Base-by-base conservation (phyloP, 192 early-diverging fungal genomes). In the Ambispora gerdemannii region DNA sequence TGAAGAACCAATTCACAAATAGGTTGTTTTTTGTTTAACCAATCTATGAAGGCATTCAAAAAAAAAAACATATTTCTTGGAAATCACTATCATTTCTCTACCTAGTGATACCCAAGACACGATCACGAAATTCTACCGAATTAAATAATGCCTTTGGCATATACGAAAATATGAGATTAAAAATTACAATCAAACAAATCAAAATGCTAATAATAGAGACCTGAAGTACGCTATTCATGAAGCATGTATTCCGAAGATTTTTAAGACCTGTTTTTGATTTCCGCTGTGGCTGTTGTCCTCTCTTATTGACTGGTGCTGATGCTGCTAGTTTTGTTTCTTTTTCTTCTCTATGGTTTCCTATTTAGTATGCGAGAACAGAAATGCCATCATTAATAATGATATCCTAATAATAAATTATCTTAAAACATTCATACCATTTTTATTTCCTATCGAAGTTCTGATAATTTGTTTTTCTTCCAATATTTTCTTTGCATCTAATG, bases 221-320 rank as follows among this genome's bases (percentile, higher is more conserved):
- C 84, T 91, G 93, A 25, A 95, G 67, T 2, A 91, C 89, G 10
- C 87, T 85, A 71, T 95, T 95, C 82, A 95, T 85, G 75, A 93
- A 95, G 77, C 93, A 95, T 6, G 91, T 92, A 74, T 95, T 95
- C 22, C 93, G 92, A 70, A 90, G 72, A 69, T 95, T 95, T 71
- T 88, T 79, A 10, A 95, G 80, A 13, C 93, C 93, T 17, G 63
- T 71, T 28, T 50, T 66, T 51, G n/a, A n/a, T n/a, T n/a, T n/a
- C n/a, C n/a, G n/a, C n/a, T 50, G 36, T 31, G 2, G 13, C 3
- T 15, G 13, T 66, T 27, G 19, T 6, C 6, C 6, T 10, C 38
- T 43, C 15, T 15, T 43, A 10, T 43, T 43, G 6, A 43, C 15
- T 43, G 38, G 38, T 10, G 38, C 6, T 43, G 6, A 10, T 10